Conservation (phyloP, 106 monocot species). For the Apostasia ramifera region DNA sequence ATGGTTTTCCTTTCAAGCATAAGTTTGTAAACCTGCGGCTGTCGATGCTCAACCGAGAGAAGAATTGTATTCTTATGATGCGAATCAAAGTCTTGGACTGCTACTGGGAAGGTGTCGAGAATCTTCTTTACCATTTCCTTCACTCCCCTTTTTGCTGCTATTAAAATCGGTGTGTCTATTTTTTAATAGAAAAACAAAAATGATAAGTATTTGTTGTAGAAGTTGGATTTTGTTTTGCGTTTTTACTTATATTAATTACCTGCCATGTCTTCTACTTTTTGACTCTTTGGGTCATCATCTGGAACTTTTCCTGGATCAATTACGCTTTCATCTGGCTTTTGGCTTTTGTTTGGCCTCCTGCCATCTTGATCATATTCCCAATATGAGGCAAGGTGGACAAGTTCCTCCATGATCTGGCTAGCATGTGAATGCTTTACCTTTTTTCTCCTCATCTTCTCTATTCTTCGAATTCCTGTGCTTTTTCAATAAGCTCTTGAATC, state of each 20-base stretch:
- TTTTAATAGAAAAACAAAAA: neutral
- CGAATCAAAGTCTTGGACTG: constrained; percentile 8
- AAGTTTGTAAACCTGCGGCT: constrained; percentile 12
- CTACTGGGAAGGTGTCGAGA: constrained; percentile 12
- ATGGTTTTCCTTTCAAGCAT: constrained; percentile 1
- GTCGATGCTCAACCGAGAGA: constrained; percentile 19
- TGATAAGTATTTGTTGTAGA: neutral
- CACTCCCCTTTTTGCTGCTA: constrained; percentile 26
- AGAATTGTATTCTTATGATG: constrained; percentile 22
- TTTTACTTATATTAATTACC: neutral
- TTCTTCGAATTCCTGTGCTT: constrained; percentile 5
- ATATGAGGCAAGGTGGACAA: neutral
- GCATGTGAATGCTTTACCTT: constrained; percentile 8
- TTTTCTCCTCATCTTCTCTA: constrained; percentile 1
- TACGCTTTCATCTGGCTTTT: neutral
- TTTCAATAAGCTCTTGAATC: neutral
- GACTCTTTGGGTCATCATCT: neutral
- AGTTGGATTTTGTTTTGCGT: neutral
- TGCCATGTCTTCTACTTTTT: neutral
- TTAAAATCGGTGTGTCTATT: constrained; percentile 10
- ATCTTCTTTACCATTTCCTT: constrained; percentile 26
- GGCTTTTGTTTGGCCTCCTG: neutral
- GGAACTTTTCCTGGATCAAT: neutral
- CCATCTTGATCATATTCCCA: constrained; percentile 16
- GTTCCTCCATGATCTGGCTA: constrained; percentile 9